These are phyloP conservation scores for Salix caprea DNA, from an alignment of 345 rosid species.

Conservation along the genomic window DNA sequence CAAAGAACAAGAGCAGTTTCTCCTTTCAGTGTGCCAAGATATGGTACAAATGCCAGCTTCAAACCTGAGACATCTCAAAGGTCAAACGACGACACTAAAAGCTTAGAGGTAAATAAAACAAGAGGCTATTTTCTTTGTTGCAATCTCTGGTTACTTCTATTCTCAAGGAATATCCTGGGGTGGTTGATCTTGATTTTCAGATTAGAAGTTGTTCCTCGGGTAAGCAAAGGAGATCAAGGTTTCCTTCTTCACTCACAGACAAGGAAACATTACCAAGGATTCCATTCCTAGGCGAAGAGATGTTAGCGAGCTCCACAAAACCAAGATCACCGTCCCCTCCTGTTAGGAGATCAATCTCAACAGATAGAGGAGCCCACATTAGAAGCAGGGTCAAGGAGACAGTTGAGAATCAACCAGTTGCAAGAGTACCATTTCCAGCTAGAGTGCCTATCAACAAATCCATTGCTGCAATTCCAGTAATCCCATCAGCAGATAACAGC, in stretches of 20 bases:
- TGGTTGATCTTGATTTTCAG: slow-evolving; percentile 36
- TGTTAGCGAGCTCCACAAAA: slow-evolving; percentile 30
- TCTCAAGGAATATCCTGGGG: neutral
- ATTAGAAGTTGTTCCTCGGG: slow-evolving; percentile 79
- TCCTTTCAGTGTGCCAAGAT: slow-evolving; percentile 67
- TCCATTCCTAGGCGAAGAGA: slow-evolving; percentile 48
- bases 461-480: slow-evolving; percentile 34
- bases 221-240: slow-evolving; percentile 72
- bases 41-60: slow-evolving; percentile 31
- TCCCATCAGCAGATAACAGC: slow-evolving; percentile 42
- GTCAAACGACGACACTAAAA: slow-evolving; percentile 44
- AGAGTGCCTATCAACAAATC: slow-evolving; percentile 67
- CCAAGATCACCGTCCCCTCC: slow-evolving; percentile 79
- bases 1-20: slow-evolving; percentile 81
- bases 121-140: neutral
- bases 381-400: slow-evolving; percentile 59
- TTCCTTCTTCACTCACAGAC: slow-evolving; percentile 58
- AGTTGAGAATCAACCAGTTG: slow-evolving; percentile 47
- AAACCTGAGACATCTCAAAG: slow-evolving; percentile 58
- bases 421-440: slow-evolving; percentile 76
- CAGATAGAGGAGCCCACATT: slow-evolving; percentile 64
- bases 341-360: slow-evolving; percentile 67
- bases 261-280: slow-evolving; percentile 53
- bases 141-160: neutral
- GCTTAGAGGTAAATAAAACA: slow-evolving; percentile 47